Evolutionary conservation across 2,329 filamentous ascomycete species (phyloP).

Genomic region (Fusarium torreyae): DNA sequence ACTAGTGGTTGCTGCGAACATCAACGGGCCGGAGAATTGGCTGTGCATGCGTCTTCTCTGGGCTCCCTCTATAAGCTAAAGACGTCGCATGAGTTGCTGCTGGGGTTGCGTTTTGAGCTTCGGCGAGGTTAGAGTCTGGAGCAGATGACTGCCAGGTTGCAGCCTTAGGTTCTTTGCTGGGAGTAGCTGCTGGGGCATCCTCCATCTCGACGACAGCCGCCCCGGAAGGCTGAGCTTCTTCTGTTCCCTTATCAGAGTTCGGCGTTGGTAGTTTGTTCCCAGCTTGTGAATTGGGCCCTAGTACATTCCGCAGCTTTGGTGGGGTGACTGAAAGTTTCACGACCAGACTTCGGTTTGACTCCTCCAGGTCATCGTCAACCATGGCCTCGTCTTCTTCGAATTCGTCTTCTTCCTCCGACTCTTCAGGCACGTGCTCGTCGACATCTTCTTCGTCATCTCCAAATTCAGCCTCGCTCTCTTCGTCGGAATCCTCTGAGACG

Average conservation of each 20-base stretch:
- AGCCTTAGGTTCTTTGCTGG: slow-evolving; percentile 9
- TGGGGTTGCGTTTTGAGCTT: slow-evolving; percentile 50
- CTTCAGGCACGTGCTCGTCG: slow-evolving; percentile 75
- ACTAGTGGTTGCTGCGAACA: slow-evolving; percentile 52
- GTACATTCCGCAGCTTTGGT: slow-evolving; percentile 56
- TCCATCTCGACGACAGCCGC: slow-evolving; percentile 46
- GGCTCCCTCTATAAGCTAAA: slow-evolving; percentile 73
- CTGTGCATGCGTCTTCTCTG: slow-evolving; percentile 67
- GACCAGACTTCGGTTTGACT: slow-evolving; percentile 73
- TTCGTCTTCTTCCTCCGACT: slow-evolving; percentile 72
- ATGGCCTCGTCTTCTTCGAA: slow-evolving; percentile 71
- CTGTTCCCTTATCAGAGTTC: slow-evolving; percentile 39
- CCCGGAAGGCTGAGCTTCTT: slow-evolving; percentile 30
- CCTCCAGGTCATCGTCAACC: slow-evolving; percentile 67
- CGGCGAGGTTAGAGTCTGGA: slow-evolving; percentile 14
- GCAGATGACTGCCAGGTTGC: slow-evolving; percentile 28
- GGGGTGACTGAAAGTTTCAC: slow-evolving; percentile 77
- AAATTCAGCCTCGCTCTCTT: slow-evolving; percentile 81
- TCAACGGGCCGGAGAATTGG: slow-evolving; percentile 52
- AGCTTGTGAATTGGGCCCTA: slow-evolving; percentile 46
- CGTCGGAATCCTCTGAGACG: slow-evolving; percentile 71
- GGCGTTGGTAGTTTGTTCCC: slow-evolving; percentile 45
- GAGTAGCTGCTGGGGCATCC: slow-evolving; percentile 42
- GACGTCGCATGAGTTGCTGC: slow-evolving; percentile 59
- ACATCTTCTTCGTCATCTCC: slow-evolving; percentile 82